Evolutionary conservation across 139 green algal species (phyloP).

Genomic region (Pseudopediastrum boryanum): DNA sequence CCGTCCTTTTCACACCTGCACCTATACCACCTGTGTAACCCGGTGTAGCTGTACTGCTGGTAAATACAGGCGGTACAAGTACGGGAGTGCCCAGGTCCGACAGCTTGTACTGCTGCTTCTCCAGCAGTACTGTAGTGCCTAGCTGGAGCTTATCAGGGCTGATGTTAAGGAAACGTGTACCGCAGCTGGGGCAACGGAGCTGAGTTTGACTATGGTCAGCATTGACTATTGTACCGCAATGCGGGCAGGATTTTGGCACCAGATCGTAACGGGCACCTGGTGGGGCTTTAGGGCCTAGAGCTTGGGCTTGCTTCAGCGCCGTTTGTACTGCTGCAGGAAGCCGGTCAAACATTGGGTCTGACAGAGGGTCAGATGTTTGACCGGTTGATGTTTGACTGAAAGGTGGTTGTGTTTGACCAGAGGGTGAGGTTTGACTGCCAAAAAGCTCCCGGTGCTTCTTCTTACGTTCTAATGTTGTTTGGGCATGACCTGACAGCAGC

Average conservation of each 20-base stretch:
- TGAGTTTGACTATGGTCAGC: background rate
- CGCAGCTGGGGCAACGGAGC: conserved; percentile 50
- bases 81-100: background rate
- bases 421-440: background rate
- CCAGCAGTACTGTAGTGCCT: conserved; percentile 43
- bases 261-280: background rate
- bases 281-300: background rate
- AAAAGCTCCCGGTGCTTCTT: conserved; percentile 40
- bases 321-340: conserved; percentile 8
- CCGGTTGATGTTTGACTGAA: no score
- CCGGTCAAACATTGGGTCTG: no score
- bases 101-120: conserved; percentile 31
- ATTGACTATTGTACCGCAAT: conserved; percentile 45
- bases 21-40: no score
- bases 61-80: background rate
- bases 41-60: background rate
- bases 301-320: background rate
- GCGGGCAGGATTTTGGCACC: conserved; percentile 45
- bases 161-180: conserved; percentile 58
- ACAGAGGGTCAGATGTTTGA: no score
- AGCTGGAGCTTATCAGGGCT: conserved; percentile 58
- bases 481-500: conserved; percentile 39
- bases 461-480: conserved; percentile 35
- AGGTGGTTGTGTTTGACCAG: no score
- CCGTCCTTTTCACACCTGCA: background rate